Evolutionary conservation across 768 basidiomycete genomes (phyloP).

Genomic region (Russula sp.): DNA sequence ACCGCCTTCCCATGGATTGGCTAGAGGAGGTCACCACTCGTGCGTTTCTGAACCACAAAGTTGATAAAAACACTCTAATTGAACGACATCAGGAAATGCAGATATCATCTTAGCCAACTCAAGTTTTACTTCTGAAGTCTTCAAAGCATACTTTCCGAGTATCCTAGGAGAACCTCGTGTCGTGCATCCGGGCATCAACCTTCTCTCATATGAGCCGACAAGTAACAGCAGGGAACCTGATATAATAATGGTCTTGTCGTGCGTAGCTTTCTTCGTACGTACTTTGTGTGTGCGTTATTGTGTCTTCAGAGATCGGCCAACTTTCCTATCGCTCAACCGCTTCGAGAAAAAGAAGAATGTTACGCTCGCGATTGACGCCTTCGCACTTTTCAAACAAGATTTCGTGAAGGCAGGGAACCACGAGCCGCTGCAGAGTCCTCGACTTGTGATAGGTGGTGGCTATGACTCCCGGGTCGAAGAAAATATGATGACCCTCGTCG

Average conservation of each 20-base stretch:
- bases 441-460: slow-evolving; percentile 85
- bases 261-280: slow-evolving; percentile 25
- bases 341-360: slow-evolving; percentile 96
- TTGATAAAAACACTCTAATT: not conserved
- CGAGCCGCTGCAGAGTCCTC: slow-evolving; percentile 32
- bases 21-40: slow-evolving; percentile 86
- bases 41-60: slow-evolving; percentile 31
- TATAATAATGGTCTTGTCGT: slow-evolving; percentile 51
- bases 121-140: slow-evolving; percentile 78
- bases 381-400: slow-evolving; percentile 45
- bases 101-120: slow-evolving; percentile 92
- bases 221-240: slow-evolving; percentile 42
- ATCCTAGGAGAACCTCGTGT: slow-evolving; percentile 57
- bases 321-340: slow-evolving; percentile 83
- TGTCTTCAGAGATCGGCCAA: slow-evolving; percentile 48
- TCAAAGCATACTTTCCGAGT: slow-evolving; percentile 64
- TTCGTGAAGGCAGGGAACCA: slow-evolving; percentile 13
- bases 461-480: slow-evolving; percentile 85
- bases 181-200: slow-evolving; percentile 95
- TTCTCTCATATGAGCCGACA: slow-evolving; percentile 53
- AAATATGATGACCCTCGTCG: slow-evolving; percentile 62
- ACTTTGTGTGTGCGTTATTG: not conserved
- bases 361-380: slow-evolving; percentile 72
- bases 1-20: slow-evolving; percentile 85
- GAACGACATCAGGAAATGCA: slow-evolving; percentile 55